Evolutionary conservation across 2,329 filamentous ascomycete species (phyloP), one percentile per base, ranked within the genome.

Genomic region (Curvularia spicifera): DNA sequence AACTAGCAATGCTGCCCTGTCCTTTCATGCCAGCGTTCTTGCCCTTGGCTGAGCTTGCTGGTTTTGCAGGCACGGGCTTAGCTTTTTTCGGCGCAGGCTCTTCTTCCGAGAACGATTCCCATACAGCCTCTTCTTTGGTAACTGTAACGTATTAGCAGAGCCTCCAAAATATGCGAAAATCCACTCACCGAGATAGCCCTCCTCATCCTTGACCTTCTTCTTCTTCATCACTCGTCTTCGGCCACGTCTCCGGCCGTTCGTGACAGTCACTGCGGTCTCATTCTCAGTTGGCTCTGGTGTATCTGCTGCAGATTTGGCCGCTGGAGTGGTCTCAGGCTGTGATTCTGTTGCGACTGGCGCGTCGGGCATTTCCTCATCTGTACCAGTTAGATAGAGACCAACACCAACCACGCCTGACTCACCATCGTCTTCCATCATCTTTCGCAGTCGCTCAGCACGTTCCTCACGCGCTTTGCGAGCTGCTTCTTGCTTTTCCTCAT

Each of bases 71-170:
- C 63, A 58, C 78, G 66, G 51, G 67, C 60, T 87, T 89, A 6
- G 80, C 71, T 70, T 86, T 87, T 72, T 84, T 82, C 8, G 80
- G 76, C 31, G 82, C 82, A 22, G 88, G 85, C 65, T 97, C 93
- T 63, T 96, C 93, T 74, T 97, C 93, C 0, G 92, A 96, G 79
- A 96, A 97, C 0, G 90, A 94, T 75, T 97, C 93, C 93, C 93
- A 97, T 0, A 84, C 89, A 0, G 85, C 79, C 71, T 96, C 92
- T 77, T 96, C 91, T 65, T 89, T 89, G 1, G 93, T 97, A 31
- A 97, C 93, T 95, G 35, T 26, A n/a, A 9, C 18, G 2, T 18
- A 46, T 73, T 52, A 72, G 69, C 31, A n/a, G 13, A 28, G 7
- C 5, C 3, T 10, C 12, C 24, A 20, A 8, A 37, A 13, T 13